phyloP scores from a whole-genome alignment of 768 basidiomycete species.

The Kwoniella botswanensis region DNA sequence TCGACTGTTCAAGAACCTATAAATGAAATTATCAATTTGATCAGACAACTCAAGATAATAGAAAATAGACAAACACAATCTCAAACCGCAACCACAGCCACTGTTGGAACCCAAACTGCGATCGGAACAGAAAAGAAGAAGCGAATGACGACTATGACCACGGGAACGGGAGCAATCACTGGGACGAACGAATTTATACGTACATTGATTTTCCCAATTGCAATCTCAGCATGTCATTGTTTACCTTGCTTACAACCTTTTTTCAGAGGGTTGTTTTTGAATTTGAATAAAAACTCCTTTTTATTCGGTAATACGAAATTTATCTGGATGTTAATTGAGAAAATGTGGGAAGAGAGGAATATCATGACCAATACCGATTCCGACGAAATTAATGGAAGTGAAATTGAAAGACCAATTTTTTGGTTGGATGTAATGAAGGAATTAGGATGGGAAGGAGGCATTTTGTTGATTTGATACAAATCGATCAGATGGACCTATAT shows the following conservation, averaged over 20 bases:
- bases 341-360: conserved; percentile 4
- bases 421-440: conserved; percentile 2
- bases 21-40: not conserved
- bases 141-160: not conserved
- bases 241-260: not conserved
- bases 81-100: not conserved
- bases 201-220: conserved; percentile 1
- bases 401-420: not conserved
- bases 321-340: conserved; percentile 1
- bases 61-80: conserved; percentile 4
- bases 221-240: conserved; percentile 7
- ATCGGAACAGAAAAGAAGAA: not conserved
- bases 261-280: conserved; percentile 7
- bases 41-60: not conserved
- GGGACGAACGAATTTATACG: conserved; percentile 4
- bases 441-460: not conserved
- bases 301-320: conserved; percentile 2
- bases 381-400: not conserved
- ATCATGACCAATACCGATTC: not conserved
- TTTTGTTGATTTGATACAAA: conserved; percentile 1
- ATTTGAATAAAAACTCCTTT: not conserved
- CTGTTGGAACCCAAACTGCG: not conserved
- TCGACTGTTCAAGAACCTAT: not conserved
- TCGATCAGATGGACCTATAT: not conserved
- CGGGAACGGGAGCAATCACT: not conserved